Evolutionary conservation across 179 eudicot species (phyloP).

Genomic region (Actinidia polygama): DNA sequence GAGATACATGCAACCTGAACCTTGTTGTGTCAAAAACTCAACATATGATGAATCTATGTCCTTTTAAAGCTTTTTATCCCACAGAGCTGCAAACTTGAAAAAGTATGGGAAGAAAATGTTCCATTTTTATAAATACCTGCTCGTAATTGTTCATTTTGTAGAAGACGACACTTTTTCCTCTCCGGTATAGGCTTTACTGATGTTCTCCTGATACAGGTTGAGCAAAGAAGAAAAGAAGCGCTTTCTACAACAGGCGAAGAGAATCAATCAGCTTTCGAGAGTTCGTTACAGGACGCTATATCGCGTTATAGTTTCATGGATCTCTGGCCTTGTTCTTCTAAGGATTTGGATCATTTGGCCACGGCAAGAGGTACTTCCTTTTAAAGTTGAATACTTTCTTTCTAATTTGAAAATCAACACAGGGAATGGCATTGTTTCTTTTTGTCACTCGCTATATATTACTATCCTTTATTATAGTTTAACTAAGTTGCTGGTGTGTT

Average conservation of each 20-base stretch:
- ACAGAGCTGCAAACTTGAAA: background rate
- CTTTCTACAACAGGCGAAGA: constrained; percentile 76
- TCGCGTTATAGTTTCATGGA: constrained; percentile 93
- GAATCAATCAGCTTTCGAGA: constrained; percentile 62
- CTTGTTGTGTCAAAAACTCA: background rate
- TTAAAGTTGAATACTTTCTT: background rate
- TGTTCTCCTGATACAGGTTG: constrained; percentile 65
- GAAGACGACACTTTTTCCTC: background rate
- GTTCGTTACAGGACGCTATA: constrained; percentile 86
- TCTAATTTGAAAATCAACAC: background rate
- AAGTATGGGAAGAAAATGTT: background rate
- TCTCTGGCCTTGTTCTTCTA: constrained; percentile 97
- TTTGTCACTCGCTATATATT: background rate
- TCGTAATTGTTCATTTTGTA: background rate
- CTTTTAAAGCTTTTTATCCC: background rate
- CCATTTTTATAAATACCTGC: background rate
- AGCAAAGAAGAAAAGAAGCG: constrained; percentile 99
- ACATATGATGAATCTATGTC: background rate
- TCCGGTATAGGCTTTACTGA: background rate
- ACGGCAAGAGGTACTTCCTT: constrained; percentile 71
- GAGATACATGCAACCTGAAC: background rate
- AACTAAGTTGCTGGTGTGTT: background rate
- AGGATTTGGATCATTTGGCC: constrained; percentile 91
- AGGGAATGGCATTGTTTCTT: background rate
- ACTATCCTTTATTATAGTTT: background rate